phyloP scores from a whole-genome alignment of 2,329 filamentous ascomycete species.

The Hymenoscyphus albidus region DNA sequence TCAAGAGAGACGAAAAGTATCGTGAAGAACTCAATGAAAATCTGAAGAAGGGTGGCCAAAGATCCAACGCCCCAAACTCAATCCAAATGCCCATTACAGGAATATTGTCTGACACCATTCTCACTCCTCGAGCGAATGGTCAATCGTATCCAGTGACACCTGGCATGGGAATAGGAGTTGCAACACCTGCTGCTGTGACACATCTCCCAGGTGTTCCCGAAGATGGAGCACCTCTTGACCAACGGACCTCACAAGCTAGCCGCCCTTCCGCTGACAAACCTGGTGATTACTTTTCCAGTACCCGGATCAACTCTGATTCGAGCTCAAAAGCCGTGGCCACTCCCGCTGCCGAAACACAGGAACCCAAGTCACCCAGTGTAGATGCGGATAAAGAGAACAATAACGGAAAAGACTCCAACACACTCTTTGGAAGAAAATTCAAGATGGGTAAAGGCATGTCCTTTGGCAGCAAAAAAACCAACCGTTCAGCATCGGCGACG shows the following conservation, averaged over 20 bases:
- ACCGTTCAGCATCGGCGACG: constrained; percentile 58
- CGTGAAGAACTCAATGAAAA: constrained; percentile 65
- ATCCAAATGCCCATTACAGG: constrained; percentile 51
- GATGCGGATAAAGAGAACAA: constrained; percentile 51
- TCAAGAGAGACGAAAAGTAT: constrained; percentile 71
- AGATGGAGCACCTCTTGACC: constrained; percentile 49
- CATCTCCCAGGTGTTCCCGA: constrained; percentile 47
- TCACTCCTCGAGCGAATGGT: constrained; percentile 63
- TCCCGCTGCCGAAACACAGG: constrained; percentile 40
- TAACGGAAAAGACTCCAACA: constrained; percentile 51
- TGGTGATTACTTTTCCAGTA: constrained; percentile 74
- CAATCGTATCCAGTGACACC: constrained; percentile 64
- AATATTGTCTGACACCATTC: constrained; percentile 42
- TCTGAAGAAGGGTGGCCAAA: constrained; percentile 55
- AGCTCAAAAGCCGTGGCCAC: constrained; percentile 44
- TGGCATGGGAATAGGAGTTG: constrained; percentile 72
- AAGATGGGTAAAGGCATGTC: constrained; percentile 60
- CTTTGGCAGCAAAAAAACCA: constrained; percentile 81
- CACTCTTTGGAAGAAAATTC: constrained; percentile 79
- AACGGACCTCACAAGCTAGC: constrained; percentile 52
- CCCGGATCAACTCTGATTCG: constrained; percentile 46
- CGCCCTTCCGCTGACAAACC: constrained; percentile 57
- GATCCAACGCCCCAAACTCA: constrained; percentile 56
- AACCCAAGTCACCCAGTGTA: constrained; percentile 43
- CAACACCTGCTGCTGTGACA: constrained; percentile 54